These are phyloP conservation scores for Odonthalia washingtoniensis DNA, from an alignment of 31 red algal species.

Conservation along the genomic window DNA sequence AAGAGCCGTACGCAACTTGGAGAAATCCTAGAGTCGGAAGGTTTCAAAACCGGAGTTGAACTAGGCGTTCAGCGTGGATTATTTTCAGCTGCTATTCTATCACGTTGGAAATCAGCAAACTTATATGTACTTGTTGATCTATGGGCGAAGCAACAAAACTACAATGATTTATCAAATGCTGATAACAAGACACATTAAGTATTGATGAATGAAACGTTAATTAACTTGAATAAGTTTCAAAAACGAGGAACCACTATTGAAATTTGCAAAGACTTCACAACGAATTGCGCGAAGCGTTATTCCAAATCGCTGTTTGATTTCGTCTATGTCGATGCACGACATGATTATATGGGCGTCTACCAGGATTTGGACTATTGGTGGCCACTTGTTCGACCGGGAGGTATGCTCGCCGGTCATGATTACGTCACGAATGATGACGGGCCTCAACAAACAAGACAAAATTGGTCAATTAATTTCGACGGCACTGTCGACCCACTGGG, in stretches of 20 bases:
- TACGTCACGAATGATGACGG: neutral
- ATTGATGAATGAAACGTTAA: neutral
- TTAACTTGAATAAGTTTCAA: neutral
- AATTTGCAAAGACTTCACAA: neutral
- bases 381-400: neutral
- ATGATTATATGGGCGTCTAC: neutral
- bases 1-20: neutral
- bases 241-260: neutral
- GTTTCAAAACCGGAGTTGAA: neutral
- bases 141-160: neutral
- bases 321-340: neutral
- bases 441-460: neutral
- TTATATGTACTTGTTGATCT: neutral
- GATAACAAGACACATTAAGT: neutral
- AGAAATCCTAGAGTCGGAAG: neutral
- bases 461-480: neutral
- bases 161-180: neutral
- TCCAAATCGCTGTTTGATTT: neutral
- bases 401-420: neutral
- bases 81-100: neutral
- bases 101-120: neutral
- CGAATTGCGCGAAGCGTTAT: neutral
- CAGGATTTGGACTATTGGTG: neutral
- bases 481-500: neutral
- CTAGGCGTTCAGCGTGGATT: neutral